Conservation (phyloP, 2,329 filamentous ascomycete species). For the Zymoseptoria brevis region DNA sequence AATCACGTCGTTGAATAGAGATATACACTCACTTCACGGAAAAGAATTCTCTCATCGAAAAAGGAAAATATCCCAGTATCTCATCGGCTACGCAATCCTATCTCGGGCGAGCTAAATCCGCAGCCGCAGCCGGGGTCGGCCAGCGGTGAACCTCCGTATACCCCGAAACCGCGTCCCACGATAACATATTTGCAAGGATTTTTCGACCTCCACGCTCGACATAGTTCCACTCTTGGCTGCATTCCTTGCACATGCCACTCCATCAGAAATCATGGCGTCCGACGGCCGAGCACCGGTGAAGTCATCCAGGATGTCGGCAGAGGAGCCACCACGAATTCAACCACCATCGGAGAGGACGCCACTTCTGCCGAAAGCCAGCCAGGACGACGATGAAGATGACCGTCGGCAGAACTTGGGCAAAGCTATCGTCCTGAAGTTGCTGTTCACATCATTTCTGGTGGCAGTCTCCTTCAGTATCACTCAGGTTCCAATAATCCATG, state of each 20-base stretch:
- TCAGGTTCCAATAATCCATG: constrained; percentile 50
- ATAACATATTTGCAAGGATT: background rate
- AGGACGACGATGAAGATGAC: background rate
- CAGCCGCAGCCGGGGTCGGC: background rate
- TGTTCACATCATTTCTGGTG: constrained; percentile 54
- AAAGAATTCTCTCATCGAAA: background rate
- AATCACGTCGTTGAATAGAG: background rate
- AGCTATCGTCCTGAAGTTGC: constrained; percentile 37
- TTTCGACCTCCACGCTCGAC: background rate
- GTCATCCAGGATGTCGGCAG: background rate
- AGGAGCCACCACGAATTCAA: background rate
- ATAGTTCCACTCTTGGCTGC: background rate
- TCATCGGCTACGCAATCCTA: background rate
- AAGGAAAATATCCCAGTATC: background rate
- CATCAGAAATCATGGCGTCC: background rate
- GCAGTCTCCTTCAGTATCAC: constrained; percentile 45
- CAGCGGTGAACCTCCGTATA: background rate
- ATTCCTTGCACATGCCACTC: background rate
- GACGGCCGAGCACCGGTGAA: background rate
- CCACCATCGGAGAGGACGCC: background rate
- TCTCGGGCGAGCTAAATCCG: background rate
- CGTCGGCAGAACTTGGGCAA: constrained; percentile 17
- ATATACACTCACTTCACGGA: background rate
- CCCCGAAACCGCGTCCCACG: background rate
- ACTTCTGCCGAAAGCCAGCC: background rate